Conservation (phyloP, 768 basidiomycete genomes). For the Collybiopsis luxurians region DNA sequence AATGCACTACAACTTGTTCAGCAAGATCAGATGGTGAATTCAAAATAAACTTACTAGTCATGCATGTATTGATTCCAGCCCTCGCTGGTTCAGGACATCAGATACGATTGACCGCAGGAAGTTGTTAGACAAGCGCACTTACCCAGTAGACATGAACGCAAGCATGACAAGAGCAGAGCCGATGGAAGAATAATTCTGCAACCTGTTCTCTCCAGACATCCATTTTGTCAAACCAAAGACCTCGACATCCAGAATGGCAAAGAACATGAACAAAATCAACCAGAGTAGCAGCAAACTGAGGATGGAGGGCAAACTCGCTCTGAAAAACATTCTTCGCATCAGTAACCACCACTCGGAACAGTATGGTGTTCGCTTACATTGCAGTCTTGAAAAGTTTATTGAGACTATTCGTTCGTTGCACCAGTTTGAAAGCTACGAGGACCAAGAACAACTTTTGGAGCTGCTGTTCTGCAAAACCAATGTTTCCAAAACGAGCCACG, state of each 20-base stretch:
- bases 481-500: constrained; percentile 51
- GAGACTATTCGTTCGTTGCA: constrained; percentile 81
- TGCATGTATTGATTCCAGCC: constrained; percentile 99
- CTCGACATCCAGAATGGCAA: constrained; percentile 83
- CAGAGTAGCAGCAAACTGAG: constrained; percentile 82
- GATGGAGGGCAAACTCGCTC: constrained; percentile 85
- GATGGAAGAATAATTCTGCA: constrained; percentile 78
- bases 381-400: constrained; percentile 98
- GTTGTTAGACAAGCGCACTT: constrained; percentile 22
- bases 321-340: constrained; percentile 23
- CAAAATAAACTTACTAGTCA: constrained; percentile 64
- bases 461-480: constrained; percentile 55
- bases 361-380: constrained; percentile 58
- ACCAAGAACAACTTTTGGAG: constrained; percentile 91
- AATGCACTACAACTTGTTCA: constrained; percentile 52
- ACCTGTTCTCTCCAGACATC: constrained; percentile 63
- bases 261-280: constrained; percentile 89
- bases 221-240: constrained; percentile 92
- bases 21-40: constrained; percentile 6
- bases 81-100: constrained; percentile 51
- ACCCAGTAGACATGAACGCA: constrained; percentile 93
- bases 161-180: constrained; percentile 84
- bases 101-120: constrained; percentile 9
- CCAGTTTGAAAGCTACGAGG: constrained; percentile 90
- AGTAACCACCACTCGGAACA: not conserved